Evolutionary conservation across 495 filamentous ascomycete species (phyloP), one percentile per base, ranked within the genome.

Genomic region (Usnea hakonensis): DNA sequence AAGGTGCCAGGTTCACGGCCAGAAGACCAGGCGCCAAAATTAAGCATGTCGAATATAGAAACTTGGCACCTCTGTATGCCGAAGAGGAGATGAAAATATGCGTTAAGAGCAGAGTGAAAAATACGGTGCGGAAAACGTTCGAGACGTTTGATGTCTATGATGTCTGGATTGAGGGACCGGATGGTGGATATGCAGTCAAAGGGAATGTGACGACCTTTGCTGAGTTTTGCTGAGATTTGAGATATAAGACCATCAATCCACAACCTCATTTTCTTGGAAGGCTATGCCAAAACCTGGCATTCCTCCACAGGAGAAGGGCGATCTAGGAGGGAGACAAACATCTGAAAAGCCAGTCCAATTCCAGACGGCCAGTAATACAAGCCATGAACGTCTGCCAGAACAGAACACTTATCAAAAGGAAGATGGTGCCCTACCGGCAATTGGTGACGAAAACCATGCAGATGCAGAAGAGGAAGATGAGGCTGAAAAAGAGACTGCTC

Each of bases 31-130:
- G 62, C 35, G 57, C 67, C 43, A 58, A 69, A 21, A 72, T 88
- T 30, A 72, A 68, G 61, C 71, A 69, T 1, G 79, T 97, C 46
- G 80, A 89, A 44, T 97, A 97, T 69, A 82, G 80, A 35, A 95
- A 96, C 69, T 64, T 95, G n/a, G 83, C 87, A 21, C 90, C 93
- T 48, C 73, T 97, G 19, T 93, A 87, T 74, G 87, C 82, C 3
- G 81, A 82, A 28, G 87, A 95, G 70, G 70, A 80, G 46, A 69
- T 89, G 71, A 76, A 64, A 13, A 72, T 91, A 16, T 90, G 88
- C 65, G 72, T 81, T 2, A 80, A 57, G 46, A 60, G 55, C 59
- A 61, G 68, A 23, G 66, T 44, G 36, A 26, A 52, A 26, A 68
- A 57, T 32, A 71, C 61, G 30, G 1, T 1, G n/a, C 0, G 8